Conservation (phyloP, 148 eudicot genomes). For the Linanthus parryae region DNA sequence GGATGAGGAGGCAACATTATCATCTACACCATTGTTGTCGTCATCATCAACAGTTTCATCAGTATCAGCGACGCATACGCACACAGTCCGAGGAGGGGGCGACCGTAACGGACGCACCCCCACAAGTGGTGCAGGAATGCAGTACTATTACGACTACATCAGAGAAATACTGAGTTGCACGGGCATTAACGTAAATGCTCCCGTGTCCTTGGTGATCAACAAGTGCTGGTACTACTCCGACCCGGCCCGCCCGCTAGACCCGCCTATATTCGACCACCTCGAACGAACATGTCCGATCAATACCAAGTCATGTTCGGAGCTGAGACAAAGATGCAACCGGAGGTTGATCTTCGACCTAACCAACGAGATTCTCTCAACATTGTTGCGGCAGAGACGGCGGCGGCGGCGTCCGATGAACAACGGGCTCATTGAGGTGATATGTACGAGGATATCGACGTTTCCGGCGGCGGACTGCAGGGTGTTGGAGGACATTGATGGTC, state of each 20-base stretch:
- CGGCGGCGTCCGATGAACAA: no score
- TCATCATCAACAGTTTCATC: no score
- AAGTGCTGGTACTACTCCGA: not conserved
- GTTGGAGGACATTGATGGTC: conserved; percentile 8
- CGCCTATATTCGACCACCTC: conserved; percentile 1
- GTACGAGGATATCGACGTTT: not conserved
- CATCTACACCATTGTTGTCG: no score
- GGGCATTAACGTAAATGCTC: not conserved
- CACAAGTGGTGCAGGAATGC: not conserved
- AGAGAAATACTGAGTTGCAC: not conserved
- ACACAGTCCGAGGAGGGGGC: not conserved
- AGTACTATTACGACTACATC: not conserved
- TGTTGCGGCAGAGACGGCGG: no score
- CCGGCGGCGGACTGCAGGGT: conserved; percentile 1
- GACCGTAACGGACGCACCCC: not conserved
- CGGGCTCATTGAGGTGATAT: not conserved
- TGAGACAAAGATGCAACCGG: not conserved
- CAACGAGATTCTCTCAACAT: not conserved
- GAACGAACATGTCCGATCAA: no score
- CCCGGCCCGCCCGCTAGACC: not conserved
- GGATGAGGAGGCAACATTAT: not conserved
- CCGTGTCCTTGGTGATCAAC: not conserved
- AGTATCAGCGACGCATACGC: no score
- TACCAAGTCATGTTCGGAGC: conserved; percentile 1
- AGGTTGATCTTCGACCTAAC: conserved; percentile 1